phyloP scores from a whole-genome alignment of 352 stramenopile species.

The Phytophthora lateralis region DNA sequence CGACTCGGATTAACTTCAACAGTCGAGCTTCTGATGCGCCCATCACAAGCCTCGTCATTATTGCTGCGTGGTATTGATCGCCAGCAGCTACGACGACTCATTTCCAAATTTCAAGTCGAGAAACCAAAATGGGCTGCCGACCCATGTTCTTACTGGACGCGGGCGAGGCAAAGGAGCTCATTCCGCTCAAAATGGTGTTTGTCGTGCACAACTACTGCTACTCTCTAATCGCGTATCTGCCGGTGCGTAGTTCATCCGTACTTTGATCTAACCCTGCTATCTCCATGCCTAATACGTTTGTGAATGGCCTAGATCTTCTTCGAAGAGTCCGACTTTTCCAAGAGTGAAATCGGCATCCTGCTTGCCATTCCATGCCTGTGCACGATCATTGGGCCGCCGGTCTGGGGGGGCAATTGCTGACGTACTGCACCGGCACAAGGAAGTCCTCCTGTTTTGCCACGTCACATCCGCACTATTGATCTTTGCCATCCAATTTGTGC shows the following conservation, averaged over 20 bases:
- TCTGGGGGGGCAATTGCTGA: slow-evolving; percentile 61
- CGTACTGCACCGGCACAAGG: slow-evolving; percentile 43
- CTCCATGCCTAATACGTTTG: not conserved
- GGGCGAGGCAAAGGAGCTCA: slow-evolving; percentile 27
- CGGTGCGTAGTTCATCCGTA: slow-evolving; percentile 9
- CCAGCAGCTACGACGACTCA: not conserved
- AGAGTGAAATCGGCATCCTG: slow-evolving; percentile 53
- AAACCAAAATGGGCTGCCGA: slow-evolving; percentile 19
- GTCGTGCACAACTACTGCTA: slow-evolving; percentile 31
- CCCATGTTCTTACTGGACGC: slow-evolving; percentile 29
- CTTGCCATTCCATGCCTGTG: slow-evolving; percentile 53
- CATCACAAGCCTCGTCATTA: slow-evolving; percentile 6
- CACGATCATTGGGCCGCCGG: slow-evolving; percentile 45
- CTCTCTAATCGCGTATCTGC: slow-evolving; percentile 33
- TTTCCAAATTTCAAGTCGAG: not conserved
- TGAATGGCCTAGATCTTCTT: slow-evolving; percentile 26
- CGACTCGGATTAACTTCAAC: slow-evolving; percentile 1
- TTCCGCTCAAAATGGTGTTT: slow-evolving; percentile 35
- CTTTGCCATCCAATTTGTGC: slow-evolving; percentile 46
- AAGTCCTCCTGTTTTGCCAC: slow-evolving; percentile 52
- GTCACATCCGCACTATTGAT: slow-evolving; percentile 45
- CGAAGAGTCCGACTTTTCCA: slow-evolving; percentile 39
- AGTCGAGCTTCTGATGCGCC: not conserved
- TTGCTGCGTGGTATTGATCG: slow-evolving; percentile 13
- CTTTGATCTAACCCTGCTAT: not conserved